Evolutionary conservation across 2,329 filamentous ascomycete genomes (phyloP), one percentile per base, ranked within the genome.

Genomic region (Kalmusia sp.): DNA sequence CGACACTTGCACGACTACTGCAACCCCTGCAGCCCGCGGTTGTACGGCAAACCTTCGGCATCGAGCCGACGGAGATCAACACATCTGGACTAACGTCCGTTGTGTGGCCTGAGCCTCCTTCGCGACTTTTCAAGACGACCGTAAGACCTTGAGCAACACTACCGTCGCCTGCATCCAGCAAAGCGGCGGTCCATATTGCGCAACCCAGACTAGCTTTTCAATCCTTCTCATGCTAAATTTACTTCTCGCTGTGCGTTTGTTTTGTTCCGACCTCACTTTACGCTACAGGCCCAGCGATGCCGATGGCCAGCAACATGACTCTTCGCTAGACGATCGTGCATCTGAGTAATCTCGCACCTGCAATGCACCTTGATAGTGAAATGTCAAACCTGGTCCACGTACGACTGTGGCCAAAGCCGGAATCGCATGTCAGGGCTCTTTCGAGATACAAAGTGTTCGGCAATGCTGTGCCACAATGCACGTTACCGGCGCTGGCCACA

Each of bases 361-460:
- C 33, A 37, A 31, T 17, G 24, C 44, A 37, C 33, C 24, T 28
- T 22, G 21, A 14, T 22, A 15, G 38, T 50, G 38, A 5, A 38
- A 50, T 43, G 30, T 27, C 38, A 28, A 37, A 21, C 21, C 27
- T 15, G 38, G 17, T n/a, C 15, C 40, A 24, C 34, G 57, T 52
- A 52, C 54, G 21, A 51, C 49, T 28, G 41, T 50, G 21, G 43
- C 35, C 49, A 27, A 34, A 51, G 25, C 49, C 51, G 46, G 44
- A 35, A 17, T 57, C 56, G 66, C 68, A 70, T 56, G 66, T 70
- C 68, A 70, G 57, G 57, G 58, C 64, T 58, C 56, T 65, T 65
- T 64, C 28, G 49, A 38, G 54, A 38, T 43, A 57, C 55, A 45
- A 37, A 53, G 61, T 52, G 50, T 49, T 57, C 58, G 61, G 51